Conservation (phyloP, 768 basidiomycete species). For the Sporobolomyces pararoseus region DNA sequence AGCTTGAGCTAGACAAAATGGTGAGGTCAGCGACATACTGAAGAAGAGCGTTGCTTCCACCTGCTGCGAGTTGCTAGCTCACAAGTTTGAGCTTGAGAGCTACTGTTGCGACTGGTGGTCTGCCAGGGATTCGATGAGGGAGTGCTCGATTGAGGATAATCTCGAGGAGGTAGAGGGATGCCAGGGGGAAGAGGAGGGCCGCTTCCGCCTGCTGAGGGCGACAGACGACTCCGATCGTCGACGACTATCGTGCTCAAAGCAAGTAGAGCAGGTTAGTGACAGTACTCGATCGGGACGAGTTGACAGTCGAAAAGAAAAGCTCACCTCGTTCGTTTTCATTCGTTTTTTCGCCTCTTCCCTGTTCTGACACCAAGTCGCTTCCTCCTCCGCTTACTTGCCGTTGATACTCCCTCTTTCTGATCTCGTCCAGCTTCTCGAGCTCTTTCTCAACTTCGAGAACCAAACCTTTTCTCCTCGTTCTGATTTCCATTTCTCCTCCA, state of each 20-base stretch:
- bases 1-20: no score
- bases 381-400: background rate
- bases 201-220: no score
- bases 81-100: no score
- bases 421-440: slow-evolving; percentile 56
- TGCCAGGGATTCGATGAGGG: background rate
- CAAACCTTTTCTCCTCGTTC: slow-evolving; percentile 56
- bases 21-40: background rate
- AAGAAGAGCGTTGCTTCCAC: background rate
- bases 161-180: background rate
- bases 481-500: slow-evolving; percentile 58
- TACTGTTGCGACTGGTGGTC: background rate
- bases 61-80: no score
- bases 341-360: no score
- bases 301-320: background rate
- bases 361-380: background rate
- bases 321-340: background rate
- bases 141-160: background rate
- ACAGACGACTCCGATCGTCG: no score
- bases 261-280: background rate
- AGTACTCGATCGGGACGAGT: no score
- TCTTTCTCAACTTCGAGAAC: slow-evolving; percentile 63
- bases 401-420: slow-evolving; percentile 29
- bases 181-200: background rate
- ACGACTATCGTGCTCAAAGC: no score